These are phyloP conservation scores for Euphorbia lathyris DNA, from an alignment of 345 rosid genomes.

Conservation along the genomic window DNA sequence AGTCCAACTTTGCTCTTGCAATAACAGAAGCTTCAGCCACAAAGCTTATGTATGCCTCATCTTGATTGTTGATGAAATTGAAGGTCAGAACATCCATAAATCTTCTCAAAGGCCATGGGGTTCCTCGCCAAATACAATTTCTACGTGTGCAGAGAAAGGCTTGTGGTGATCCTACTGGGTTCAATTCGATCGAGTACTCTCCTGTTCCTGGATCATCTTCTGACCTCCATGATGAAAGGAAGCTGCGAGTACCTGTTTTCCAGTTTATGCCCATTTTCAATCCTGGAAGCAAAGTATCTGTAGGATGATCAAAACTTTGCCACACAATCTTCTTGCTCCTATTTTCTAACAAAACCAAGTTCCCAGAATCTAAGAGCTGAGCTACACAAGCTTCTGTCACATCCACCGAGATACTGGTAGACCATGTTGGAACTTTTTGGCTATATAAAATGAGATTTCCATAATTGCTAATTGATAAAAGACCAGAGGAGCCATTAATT, in stretches of 20 bases:
- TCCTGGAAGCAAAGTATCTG: constrained; percentile 3
- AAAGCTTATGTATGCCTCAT: background rate
- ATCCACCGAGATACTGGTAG: background rate
- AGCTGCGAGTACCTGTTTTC: background rate
- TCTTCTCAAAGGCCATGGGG: constrained; percentile 4
- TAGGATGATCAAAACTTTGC: constrained; percentile 24
- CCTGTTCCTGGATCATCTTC: constrained; percentile 10
- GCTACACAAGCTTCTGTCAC: background rate
- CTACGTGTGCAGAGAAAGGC: background rate
- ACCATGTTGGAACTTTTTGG: constrained; percentile 7
- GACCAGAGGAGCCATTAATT: background rate
- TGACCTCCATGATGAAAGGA: constrained; percentile 8
- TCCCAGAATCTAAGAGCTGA: constrained; percentile 6
- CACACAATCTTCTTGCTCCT: background rate
- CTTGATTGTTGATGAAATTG: background rate
- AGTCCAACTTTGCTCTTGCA: background rate
- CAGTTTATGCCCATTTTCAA: background rate
- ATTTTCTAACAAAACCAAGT: constrained; percentile 10
- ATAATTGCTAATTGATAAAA: background rate
- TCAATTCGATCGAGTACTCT: background rate
- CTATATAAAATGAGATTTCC: background rate
- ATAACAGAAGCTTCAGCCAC: background rate
- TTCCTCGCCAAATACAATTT: constrained; percentile 1
- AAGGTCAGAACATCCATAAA: background rate
- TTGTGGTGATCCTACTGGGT: background rate